Conservation (phyloP, 2,329 filamentous ascomycete genomes). For the Ceratocystis cacaofunesta region DNA sequence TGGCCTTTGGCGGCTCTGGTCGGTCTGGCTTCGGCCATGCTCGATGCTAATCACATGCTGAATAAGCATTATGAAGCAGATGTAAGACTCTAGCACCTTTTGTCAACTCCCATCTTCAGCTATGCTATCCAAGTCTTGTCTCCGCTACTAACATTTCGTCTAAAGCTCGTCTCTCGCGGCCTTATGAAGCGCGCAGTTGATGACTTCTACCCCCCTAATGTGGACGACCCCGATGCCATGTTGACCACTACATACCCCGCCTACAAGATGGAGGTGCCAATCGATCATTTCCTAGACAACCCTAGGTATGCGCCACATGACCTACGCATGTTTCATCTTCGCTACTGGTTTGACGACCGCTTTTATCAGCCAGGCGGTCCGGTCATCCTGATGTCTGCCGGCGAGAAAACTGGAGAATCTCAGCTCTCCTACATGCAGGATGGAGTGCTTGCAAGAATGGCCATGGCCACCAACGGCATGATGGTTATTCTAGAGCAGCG, state of each 20-base stretch:
- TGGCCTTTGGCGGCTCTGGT: not conserved
- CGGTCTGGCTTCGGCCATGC: not conserved
- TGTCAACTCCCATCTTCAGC: not conserved
- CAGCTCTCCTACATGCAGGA: conserved; percentile 60
- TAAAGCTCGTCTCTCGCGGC: not conserved
- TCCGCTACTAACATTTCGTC: not conserved
- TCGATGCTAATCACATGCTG: not conserved
- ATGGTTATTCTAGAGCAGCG: conserved; percentile 75
- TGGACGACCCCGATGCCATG: not conserved
- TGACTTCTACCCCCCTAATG: not conserved
- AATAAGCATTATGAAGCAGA: not conserved
- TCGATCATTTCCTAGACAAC: conserved; percentile 78
- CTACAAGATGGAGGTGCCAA: conserved; percentile 33
- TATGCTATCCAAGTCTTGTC: not conserved
- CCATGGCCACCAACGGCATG: conserved; percentile 55
- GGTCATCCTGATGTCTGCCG: conserved; percentile 60
- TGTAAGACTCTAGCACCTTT: not conserved
- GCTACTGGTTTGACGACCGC: conserved; percentile 71
- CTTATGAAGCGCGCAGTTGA: not conserved
- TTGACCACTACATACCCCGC: conserved; percentile 24
- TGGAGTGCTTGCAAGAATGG: conserved; percentile 58
- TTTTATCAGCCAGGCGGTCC: conserved; percentile 66
- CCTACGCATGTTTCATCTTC: conserved; percentile 49
- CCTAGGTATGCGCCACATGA: conserved; percentile 63
- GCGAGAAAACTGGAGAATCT: conserved; percentile 50